Evolutionary conservation across 2,329 filamentous ascomycete species (phyloP).

Genomic region (Conoideocrella luteorostrata): DNA sequence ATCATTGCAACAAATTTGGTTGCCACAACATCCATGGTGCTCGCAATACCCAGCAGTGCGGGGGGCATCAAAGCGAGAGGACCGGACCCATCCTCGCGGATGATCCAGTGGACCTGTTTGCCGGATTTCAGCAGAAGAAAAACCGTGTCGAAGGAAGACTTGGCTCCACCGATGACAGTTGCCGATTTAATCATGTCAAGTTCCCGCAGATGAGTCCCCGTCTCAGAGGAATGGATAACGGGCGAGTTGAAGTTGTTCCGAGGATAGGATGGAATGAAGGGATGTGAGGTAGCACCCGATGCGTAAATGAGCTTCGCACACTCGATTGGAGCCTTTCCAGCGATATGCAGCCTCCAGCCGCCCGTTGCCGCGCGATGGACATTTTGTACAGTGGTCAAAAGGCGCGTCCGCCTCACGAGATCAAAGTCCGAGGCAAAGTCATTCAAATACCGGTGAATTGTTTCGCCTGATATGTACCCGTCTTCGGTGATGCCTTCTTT

Average conservation of each 20-base stretch:
- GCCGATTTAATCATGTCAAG: conserved; percentile 8
- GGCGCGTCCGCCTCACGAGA: neutral
- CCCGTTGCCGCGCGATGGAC: neutral
- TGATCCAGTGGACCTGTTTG: conserved; percentile 26
- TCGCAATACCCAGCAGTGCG: conserved; percentile 18
- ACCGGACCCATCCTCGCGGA: conserved; percentile 23
- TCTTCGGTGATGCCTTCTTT: conserved; percentile 21
- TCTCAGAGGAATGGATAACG: conserved; percentile 22
- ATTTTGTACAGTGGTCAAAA: neutral
- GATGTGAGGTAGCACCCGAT: conserved; percentile 16
- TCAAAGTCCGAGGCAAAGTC: conserved; percentile 19
- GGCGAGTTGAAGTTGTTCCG: conserved; percentile 14
- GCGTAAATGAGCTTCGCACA: conserved; percentile 19
- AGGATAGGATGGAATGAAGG: conserved; percentile 17
- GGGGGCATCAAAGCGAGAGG: conserved; percentile 24
- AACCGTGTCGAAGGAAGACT: conserved; percentile 28
- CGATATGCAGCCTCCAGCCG: conserved; percentile 19
- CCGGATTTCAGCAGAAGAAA: conserved; percentile 22
- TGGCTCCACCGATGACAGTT: conserved; percentile 25
- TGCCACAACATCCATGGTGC: conserved; percentile 20
- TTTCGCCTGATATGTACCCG: conserved; percentile 22
- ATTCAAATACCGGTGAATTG: conserved; percentile 22
- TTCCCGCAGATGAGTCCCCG: conserved; percentile 7
- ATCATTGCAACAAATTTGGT: conserved; percentile 20
- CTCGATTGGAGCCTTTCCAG: conserved; percentile 11